Percentiles rank a stretch among this genome's conserved stretches.
Conservation (phyloP, 2,329 filamentous ascomycete genomes). For the Corynespora cassiicola region DNA sequence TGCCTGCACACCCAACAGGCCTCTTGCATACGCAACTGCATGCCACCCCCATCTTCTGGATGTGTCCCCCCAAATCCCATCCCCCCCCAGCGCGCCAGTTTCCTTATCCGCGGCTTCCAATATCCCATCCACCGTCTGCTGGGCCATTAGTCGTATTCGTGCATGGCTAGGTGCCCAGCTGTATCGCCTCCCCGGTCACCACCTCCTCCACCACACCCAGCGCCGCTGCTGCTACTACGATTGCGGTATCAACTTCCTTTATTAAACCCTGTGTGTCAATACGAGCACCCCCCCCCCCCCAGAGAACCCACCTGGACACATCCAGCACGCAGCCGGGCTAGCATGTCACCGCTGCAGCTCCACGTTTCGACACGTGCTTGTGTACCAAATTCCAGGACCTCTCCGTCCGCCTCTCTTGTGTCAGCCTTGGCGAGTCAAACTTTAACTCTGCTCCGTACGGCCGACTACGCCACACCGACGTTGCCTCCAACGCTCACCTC, state of each 20-base stretch:
- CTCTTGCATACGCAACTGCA: too few species aligned
- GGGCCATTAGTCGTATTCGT: too few species aligned
- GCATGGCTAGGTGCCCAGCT: too few species aligned
- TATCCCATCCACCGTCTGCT: too few species aligned
- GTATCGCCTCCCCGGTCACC: too few species aligned
- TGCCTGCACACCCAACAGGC: too few species aligned
- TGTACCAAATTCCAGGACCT: slow-evolving; percentile 1
- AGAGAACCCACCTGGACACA: too few species aligned
- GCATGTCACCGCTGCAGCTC: slow-evolving; percentile 9
- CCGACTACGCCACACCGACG: slow-evolving; percentile 1
- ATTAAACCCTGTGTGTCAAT: slow-evolving; percentile 6
- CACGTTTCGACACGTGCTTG: slow-evolving; percentile 8
- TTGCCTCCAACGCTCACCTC: slow-evolving; percentile 4
- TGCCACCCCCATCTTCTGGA: slow-evolving; percentile 8
- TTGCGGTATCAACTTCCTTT: neutral
- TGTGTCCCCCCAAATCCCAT: too few species aligned
- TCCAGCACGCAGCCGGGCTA: too few species aligned
- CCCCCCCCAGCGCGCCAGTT: too few species aligned
- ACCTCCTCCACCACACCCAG: too few species aligned
- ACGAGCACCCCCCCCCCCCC: slow-evolving; percentile 1
- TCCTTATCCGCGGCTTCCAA: too few species aligned
- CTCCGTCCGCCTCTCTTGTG: neutral
- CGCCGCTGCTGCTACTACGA: neutral
- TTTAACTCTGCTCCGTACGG: slow-evolving; percentile 4
- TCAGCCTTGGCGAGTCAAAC: slow-evolving; percentile 3